Evolutionary conservation across 2,329 filamentous ascomycete species (phyloP).

Genomic region (Pseudogymnoascus sp.): DNA sequence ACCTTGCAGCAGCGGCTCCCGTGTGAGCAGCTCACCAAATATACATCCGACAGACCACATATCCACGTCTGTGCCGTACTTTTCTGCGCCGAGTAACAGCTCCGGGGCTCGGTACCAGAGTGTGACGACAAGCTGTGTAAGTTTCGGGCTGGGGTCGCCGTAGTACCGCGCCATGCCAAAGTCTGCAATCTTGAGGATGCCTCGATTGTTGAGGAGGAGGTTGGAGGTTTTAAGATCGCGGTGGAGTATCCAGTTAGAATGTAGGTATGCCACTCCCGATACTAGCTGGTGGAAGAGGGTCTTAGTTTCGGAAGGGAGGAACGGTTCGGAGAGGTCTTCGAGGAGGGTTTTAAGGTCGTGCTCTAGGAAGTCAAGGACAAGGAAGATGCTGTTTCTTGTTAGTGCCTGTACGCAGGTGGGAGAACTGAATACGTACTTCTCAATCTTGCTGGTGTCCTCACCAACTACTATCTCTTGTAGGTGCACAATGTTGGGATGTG

Average conservation of each 20-base stretch:
- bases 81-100: slow-evolving; percentile 70
- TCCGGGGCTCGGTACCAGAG: slow-evolving; percentile 95
- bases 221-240: slow-evolving; percentile 92
- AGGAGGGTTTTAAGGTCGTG: slow-evolving; percentile 92
- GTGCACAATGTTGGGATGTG: slow-evolving; percentile 74
- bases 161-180: slow-evolving; percentile 96
- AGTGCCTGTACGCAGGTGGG: slow-evolving; percentile 15
- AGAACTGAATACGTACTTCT: slow-evolving; percentile 38
- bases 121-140: slow-evolving; percentile 91
- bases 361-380: slow-evolving; percentile 96
- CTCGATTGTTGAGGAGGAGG: slow-evolving; percentile 89
- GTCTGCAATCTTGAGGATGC: slow-evolving; percentile 90
- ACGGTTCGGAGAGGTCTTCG: slow-evolving; percentile 89
- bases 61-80: slow-evolving; percentile 72
- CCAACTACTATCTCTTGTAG: slow-evolving; percentile 81
- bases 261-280: slow-evolving; percentile 75
- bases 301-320: slow-evolving; percentile 87
- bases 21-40: slow-evolving; percentile 81
- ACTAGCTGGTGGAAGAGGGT: slow-evolving; percentile 78
- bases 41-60: slow-evolving; percentile 97
- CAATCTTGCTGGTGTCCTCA: slow-evolving; percentile 45
- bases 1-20: slow-evolving; percentile 76
- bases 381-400: slow-evolving; percentile 59
- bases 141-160: slow-evolving; percentile 65
- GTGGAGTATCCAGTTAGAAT: slow-evolving; percentile 84